A percentile compares a stretch with the other conserved stretches of the same genome.
Conservation (phyloP, 1,139 yeast species). For the Arxiozyma slooffiae region DNA sequence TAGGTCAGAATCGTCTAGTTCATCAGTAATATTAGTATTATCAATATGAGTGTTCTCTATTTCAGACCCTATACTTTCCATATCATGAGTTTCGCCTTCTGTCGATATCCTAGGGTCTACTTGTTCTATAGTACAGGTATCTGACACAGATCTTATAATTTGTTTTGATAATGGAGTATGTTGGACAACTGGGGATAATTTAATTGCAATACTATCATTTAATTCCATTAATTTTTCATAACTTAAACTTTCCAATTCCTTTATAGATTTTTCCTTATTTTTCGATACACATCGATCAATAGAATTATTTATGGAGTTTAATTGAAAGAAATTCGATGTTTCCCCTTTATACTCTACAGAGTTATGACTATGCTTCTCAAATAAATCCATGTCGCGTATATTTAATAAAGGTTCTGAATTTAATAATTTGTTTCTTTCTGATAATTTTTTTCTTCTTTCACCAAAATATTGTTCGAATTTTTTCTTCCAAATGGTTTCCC, state of each 20-base stretch:
- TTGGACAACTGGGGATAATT: conserved; percentile 13
- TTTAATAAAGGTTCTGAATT: not conserved
- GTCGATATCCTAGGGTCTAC: conserved; percentile 6
- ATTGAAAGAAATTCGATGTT: not conserved
- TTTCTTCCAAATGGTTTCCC: conserved; percentile 18
- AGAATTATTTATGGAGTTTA: not conserved
- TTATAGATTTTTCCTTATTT: not conserved
- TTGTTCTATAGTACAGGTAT: conserved; percentile 11
- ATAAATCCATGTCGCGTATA: not conserved
- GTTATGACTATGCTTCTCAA: not conserved
- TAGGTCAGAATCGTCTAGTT: not conserved
- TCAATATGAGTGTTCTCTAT: not conserved
- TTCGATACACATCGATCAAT: not conserved
- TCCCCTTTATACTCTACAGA: too few relatives aligned
- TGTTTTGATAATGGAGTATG: conserved; percentile 7
- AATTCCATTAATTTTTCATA: conserved; percentile 21
- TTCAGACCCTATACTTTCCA: conserved; percentile 19
- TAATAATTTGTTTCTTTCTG: not conserved
- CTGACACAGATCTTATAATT: conserved; percentile 13
- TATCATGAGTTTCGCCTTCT: conserved; percentile 10
- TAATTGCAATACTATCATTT: conserved; percentile 18
- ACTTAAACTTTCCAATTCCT: conserved; percentile 16
- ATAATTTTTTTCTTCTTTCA: not conserved
- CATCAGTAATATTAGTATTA: conserved; percentile 2
- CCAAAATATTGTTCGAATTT: conserved; percentile 10